phyloP scores from a whole-genome alignment of 495 filamentous ascomycete species.

The Polyplosphaeria fusca region DNA sequence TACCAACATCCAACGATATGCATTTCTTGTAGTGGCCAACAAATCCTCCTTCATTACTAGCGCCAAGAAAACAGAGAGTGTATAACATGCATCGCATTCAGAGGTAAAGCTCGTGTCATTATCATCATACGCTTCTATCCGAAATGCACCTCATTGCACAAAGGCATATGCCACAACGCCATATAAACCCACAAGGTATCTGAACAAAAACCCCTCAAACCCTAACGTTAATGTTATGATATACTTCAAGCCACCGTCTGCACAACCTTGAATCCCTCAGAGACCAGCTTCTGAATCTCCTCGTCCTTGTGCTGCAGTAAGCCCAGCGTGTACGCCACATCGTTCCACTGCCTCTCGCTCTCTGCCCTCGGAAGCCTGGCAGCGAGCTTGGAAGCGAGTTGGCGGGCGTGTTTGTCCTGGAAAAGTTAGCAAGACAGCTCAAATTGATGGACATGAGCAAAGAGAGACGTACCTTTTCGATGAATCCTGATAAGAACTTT shows the following conservation, averaged over 20 bases:
- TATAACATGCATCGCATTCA: too few relatives aligned
- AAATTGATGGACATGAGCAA: conserved; percentile 13
- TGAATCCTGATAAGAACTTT: conserved; percentile 88
- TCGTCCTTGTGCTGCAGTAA: conserved; percentile 96
- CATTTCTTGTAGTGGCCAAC: too few relatives aligned
- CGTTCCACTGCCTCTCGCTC: conserved; percentile 92
- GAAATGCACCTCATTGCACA: too few relatives aligned
- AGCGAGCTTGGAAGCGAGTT: conserved; percentile 89
- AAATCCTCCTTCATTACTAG: too few relatives aligned
- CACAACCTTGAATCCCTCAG: conserved; percentile 82
- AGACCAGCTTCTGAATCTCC: conserved; percentile 81
- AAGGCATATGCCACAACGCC: too few relatives aligned
- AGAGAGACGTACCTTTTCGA: conserved; percentile 76
- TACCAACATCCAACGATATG: too few relatives aligned
- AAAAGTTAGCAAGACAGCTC: conserved; percentile 2
- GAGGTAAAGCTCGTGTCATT: too few relatives aligned
- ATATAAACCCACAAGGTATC: too few relatives aligned
- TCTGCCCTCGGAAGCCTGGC: conserved; percentile 83
- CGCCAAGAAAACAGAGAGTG: too few relatives aligned
- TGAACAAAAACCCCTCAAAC: too few relatives aligned
- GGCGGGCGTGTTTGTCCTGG: conserved; percentile 96
- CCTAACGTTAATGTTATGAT: not conserved
- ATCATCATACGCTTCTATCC: too few relatives aligned
- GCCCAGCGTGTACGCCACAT: conserved; percentile 87
- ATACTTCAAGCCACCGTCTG: conserved; percentile 46